Evolutionary conservation across 768 basidiomycete species (phyloP).

Genomic region (Leccinum fibrillosum): DNA sequence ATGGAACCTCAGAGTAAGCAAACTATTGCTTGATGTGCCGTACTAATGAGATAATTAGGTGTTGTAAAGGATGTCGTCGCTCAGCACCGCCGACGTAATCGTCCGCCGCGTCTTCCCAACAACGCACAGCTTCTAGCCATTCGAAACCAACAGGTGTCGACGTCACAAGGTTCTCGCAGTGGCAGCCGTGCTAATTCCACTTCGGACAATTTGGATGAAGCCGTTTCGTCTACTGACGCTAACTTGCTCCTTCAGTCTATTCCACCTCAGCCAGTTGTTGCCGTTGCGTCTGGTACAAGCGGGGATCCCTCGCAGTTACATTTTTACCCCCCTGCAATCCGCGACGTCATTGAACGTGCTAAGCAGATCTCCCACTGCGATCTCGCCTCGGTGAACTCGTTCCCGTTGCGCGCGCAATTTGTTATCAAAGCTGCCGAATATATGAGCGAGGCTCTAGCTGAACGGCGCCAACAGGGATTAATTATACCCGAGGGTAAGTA

Average conservation of each 20-base stretch:
- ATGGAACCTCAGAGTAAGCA: background rate
- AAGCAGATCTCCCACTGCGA: background rate
- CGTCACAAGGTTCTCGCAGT: background rate
- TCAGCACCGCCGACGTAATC: background rate
- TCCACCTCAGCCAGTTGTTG: background rate
- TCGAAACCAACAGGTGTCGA: background rate
- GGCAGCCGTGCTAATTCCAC: background rate
- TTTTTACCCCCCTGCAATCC: background rate
- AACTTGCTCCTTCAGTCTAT: background rate
- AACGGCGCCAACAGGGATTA: background rate
- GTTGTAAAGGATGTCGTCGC: background rate
- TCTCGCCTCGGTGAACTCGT: background rate
- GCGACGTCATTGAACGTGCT: background rate
- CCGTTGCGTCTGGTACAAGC: background rate
- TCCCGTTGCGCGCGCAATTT: background rate
- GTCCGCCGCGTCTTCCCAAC: background rate
- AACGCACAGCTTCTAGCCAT: background rate
- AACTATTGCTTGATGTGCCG: background rate
- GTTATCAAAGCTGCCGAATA: background rate
- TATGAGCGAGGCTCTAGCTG: background rate
- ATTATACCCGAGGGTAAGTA: too few species aligned
- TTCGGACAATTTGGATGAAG: background rate
- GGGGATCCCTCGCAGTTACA: background rate
- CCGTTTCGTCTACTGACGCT: background rate
- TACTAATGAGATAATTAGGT: background rate